A percentile compares a stretch with the other conserved stretches of the same genome.
phyloP scores from a whole-genome alignment of 2,329 filamentous ascomycete genomes.

The Xylariaceae sp. region DNA sequence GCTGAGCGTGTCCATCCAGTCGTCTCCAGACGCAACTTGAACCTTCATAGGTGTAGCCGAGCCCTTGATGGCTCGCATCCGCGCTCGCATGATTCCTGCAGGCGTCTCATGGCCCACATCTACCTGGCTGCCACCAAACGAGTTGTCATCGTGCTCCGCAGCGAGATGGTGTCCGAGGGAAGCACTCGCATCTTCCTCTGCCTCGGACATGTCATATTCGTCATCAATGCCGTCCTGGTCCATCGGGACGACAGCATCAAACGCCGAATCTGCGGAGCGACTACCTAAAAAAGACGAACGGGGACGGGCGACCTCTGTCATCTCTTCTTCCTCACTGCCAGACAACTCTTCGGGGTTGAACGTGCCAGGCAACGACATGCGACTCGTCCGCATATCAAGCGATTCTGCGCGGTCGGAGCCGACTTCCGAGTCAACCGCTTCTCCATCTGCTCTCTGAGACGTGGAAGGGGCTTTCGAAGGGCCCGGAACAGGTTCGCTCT shows the following conservation, averaged over 20 bases:
- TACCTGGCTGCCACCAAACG: conserved; percentile 43
- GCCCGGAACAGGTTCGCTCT: conserved; percentile 41
- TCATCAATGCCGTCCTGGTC: conserved; percentile 63
- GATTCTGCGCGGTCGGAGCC: conserved; percentile 45
- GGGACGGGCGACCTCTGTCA: conserved; percentile 34
- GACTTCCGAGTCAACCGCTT: conserved; percentile 24
- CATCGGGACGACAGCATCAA: conserved; percentile 50
- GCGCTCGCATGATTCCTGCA: conserved; percentile 54
- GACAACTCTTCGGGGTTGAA: conserved; percentile 58
- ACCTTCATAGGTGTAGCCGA: conserved; percentile 50
- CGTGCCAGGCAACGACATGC: conserved; percentile 61
- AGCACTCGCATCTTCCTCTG: conserved; percentile 71
- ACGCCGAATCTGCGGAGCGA: conserved; percentile 77
- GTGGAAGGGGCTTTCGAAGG: neutral
- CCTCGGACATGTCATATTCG: conserved; percentile 68
- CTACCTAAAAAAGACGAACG: conserved; percentile 84
- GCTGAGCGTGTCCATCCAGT: conserved; percentile 91
- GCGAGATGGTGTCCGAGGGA: conserved; percentile 65
- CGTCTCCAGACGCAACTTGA: conserved; percentile 61
- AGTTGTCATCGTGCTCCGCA: conserved; percentile 61
- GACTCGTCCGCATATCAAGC: conserved; percentile 46
- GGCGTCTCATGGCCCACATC: conserved; percentile 44
- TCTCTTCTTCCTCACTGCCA: conserved; percentile 44
- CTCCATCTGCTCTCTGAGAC: conserved; percentile 10
- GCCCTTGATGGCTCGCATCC: conserved; percentile 56